Evolutionary conservation across 306 rosid species (phyloP), one percentile per base, ranked within the genome.

Genomic region (Cicer cuneatum): DNA sequence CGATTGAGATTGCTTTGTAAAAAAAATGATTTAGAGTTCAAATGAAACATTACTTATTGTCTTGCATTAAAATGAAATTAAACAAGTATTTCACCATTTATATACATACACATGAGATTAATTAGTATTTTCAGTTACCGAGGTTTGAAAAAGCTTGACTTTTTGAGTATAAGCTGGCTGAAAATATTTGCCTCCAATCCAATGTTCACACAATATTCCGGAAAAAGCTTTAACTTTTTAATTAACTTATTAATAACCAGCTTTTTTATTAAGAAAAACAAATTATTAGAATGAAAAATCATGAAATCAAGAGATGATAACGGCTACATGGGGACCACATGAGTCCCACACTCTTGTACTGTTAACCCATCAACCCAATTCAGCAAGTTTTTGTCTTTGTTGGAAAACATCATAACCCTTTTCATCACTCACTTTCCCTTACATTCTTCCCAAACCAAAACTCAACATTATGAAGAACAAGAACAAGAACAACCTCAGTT

Each of bases 251-350:
- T 29, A 29, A 24, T 29, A 57, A 57, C 12, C n/a, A 46, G 10
- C 29, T 35, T 40, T 69, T 38, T 8, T 5, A 43, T 51, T 10
- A n/a, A n/a, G 33, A 56, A 56, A 77, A 69, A 49, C 45, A 60
- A 49, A 42, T 42, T 3, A 24, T 52, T 53, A 18, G 85, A 83
- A 51, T 15, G 45, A 72, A 72, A 10, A 83, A 83, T 40, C 33
- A 29, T 29, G 3, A 29, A 29, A 29, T 29, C 33, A 29, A 59
- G 18, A 74, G 54, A 54, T 70, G 80, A 81, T 57, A 87, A 79
- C 90, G 87, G 96, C 93, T 84, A 40, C 5, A 19, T 33, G 91
- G 93, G 93, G 93, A 60, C 96, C 96, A 85, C 87, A 79, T 61
- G 24, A 80, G 86, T 81, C 83, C 85, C 75, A 61, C 62, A n/a